Percentiles rank a stretch among this genome's conserved stretches.
Evolutionary conservation across 768 basidiomycete species (phyloP).

Genomic region (Chalciporus sphaerocephalus): DNA sequence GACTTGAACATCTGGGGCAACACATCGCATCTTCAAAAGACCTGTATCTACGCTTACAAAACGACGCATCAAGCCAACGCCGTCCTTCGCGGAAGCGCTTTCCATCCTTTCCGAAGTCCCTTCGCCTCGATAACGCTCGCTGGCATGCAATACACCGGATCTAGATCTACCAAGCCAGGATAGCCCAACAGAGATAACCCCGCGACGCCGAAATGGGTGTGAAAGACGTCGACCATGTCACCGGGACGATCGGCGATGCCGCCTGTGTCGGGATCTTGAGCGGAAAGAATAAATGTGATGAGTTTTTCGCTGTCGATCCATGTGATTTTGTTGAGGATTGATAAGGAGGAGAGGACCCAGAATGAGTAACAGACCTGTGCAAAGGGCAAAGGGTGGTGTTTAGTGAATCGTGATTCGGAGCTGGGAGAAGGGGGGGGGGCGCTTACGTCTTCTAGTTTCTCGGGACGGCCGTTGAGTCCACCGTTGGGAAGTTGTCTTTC

Average conservation of each 20-base stretch:
- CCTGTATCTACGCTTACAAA: neutral
- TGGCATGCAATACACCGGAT: conserved; percentile 97
- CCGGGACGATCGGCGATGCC: conserved; percentile 94
- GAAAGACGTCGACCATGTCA: conserved; percentile 96
- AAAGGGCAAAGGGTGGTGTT: neutral
- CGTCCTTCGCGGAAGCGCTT: conserved; percentile 27
- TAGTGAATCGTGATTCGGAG: no score
- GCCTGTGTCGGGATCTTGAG: conserved; percentile 85
- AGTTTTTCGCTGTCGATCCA: conserved; percentile 90
- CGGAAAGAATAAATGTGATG: conserved; percentile 76
- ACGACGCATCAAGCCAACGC: conserved; percentile 14
- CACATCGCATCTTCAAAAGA: no score
- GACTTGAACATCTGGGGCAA: no score
- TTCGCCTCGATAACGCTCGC: conserved; percentile 61
- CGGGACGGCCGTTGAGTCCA: conserved; percentile 94
- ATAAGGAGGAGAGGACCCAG: conserved; percentile 88
- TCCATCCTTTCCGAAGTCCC: conserved; percentile 58
- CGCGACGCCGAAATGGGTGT: conserved; percentile 89
- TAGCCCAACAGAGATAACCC: conserved; percentile 88
- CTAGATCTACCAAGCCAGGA: conserved; percentile 76
- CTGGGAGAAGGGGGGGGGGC: no score
- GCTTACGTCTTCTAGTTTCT: conserved; percentile 93
- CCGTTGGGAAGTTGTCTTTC: conserved; percentile 92
- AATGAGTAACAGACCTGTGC: conserved; percentile 94
- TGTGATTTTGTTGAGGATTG: conserved; percentile 73